Evolutionary conservation across 257 asterid species (phyloP).

Genomic region (Fraxinus anomala): DNA sequence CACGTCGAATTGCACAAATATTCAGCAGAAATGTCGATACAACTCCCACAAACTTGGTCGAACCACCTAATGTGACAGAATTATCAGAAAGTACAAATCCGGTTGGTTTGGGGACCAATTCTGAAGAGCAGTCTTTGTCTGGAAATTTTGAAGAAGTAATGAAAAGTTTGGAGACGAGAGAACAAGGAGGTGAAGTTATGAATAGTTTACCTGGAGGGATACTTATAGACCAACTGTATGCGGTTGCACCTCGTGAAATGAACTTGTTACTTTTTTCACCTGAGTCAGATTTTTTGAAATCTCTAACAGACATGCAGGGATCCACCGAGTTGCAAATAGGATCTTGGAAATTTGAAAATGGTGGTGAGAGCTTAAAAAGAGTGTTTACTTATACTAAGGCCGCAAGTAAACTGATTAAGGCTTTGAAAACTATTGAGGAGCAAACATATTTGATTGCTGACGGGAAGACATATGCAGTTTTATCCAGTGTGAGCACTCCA

Average conservation of each 20-base stretch:
- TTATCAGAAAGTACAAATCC: conserved; percentile 46
- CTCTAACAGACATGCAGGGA: conserved; percentile 61
- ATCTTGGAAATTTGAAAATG: conserved; percentile 78
- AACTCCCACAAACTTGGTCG: conserved; percentile 41
- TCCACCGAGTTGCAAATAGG: conserved; percentile 74
- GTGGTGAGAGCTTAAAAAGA: conserved; percentile 62
- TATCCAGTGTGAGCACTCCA: conserved; percentile 76
- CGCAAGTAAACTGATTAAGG: conserved; percentile 72
- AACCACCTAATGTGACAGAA: conserved; percentile 53
- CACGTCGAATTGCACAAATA: conserved; percentile 80
- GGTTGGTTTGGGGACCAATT: conserved; percentile 33
- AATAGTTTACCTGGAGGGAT: conserved; percentile 73
- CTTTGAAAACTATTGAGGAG: conserved; percentile 86
- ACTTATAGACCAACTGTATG: conserved; percentile 72
- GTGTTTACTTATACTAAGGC: conserved; percentile 72
- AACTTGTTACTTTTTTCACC: conserved; percentile 73
- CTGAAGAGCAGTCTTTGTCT: conserved; percentile 55
- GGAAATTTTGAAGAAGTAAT: conserved; percentile 67
- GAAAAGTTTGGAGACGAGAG: conserved; percentile 63
- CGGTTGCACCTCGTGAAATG: conserved; percentile 60
- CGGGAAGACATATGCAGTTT: conserved; percentile 65
- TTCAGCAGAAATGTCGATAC: conserved; percentile 71
- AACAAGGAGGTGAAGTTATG: conserved; percentile 67
- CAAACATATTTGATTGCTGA: conserved; percentile 81
- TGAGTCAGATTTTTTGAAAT: conserved; percentile 57